Evolutionary conservation across 768 basidiomycete genomes (phyloP).

Genomic region (Gyrodon lividus): DNA sequence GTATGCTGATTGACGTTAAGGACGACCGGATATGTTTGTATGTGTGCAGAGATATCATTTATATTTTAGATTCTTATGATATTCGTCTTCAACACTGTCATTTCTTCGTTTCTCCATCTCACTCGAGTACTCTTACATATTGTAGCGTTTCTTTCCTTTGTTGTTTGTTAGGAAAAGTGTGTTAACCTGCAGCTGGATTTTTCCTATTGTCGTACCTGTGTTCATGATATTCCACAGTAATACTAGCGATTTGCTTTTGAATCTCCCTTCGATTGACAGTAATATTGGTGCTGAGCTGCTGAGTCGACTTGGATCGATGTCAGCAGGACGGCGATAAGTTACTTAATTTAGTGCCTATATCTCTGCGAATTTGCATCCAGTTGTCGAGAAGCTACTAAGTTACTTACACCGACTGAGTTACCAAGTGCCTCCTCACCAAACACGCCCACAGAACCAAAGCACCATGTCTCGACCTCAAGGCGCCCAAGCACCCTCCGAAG

Average conservation of each 20-base stretch:
- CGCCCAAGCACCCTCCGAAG: slow-evolving; percentile 44
- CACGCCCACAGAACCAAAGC: too few species aligned
- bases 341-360: too few species aligned
- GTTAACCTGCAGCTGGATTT: slow-evolving; percentile 2
- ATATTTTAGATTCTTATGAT: slow-evolving; percentile 30
- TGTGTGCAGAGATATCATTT: slow-evolving; percentile 15
- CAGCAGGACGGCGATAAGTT: too few species aligned
- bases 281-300: too few species aligned
- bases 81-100: slow-evolving; percentile 16
- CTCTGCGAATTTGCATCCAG: neutral
- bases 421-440: too few species aligned
- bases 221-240: slow-evolving; percentile 9
- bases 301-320: too few species aligned
- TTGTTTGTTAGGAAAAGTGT: neutral
- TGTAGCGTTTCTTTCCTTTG: slow-evolving; percentile 1
- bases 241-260: slow-evolving; percentile 1
- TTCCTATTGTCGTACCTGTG: neutral
- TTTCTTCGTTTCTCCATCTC: slow-evolving; percentile 1
- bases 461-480: slow-evolving; percentile 42
- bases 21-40: slow-evolving; percentile 8
- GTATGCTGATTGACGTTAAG: slow-evolving; percentile 60
- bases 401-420: too few species aligned
- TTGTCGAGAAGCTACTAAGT: too few species aligned
- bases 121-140: neutral
- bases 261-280: too few species aligned